Base-by-base conservation (phyloP, 495 filamentous ascomycete genomes). In the Pseudoneurospora amorphoporcata region DNA sequence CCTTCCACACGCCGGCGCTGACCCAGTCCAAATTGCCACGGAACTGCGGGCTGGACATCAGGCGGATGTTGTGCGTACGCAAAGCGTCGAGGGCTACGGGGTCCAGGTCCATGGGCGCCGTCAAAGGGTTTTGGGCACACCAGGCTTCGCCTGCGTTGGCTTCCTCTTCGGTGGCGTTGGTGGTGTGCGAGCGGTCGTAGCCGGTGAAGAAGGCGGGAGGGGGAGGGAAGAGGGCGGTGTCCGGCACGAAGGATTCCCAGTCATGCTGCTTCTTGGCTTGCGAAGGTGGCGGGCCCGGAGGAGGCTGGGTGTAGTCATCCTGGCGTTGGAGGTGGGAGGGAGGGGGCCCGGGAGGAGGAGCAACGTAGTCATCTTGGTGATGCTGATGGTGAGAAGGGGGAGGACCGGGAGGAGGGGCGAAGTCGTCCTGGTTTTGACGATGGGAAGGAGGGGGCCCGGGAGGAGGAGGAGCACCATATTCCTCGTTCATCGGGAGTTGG, bases 141-240 rank as follows among this genome's bases (percentile, higher is more conserved):
- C 92, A 98, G 19, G 82, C 79, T 77, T 92, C 88, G 65, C 91
- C 95, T 8, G 88, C 87, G 29, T 92, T 87, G 75, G 91, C 90
- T 73, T 94, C 89, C 39, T 83, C 83, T 41, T 82, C 82, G 16
- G 88, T 88, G 6, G 94, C 91, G 83, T 97, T 97, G 73, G 89
- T 90, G 2, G 90, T 86, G 4, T 88, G 88, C 19, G 92, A 95
- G 47, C 75, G 78, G 65, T 91, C 87, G 76, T 90, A 88, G 43
- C 89, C 88, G 42, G 77, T 75, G 80, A 86, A 86, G 73, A 94
- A 81, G 61, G 86, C 82, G 3, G 95, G 94, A 0, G 95, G 93
- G 2, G 95, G 95, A 0, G 94, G 94, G 69, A 97, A 90, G 42
- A 90, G 86, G 1, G 92, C 82, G 37, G 88, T 95, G 79, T 97